Evolutionary conservation across 805 yeast genomes (phyloP).

Genomic region (Zygoascus tannicola): DNA sequence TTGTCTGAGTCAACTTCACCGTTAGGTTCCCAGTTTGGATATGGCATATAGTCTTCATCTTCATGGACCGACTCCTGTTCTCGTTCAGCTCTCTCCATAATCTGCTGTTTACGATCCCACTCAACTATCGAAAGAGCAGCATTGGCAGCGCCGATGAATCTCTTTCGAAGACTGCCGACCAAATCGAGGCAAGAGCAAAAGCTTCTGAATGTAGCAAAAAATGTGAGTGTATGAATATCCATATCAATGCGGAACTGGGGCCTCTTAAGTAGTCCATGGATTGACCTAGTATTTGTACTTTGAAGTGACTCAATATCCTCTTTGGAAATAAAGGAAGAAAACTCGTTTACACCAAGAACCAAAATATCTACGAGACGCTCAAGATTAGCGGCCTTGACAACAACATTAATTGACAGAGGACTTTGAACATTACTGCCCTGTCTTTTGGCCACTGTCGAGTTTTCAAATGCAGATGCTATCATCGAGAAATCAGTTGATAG

Average conservation of each 20-base stretch:
- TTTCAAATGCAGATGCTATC: slow-evolving; percentile 5
- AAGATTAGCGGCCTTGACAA: slow-evolving; percentile 58
- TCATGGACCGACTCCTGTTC: neutral
- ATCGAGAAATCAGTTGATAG: neutral
- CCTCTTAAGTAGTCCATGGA: neutral
- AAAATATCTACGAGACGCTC: slow-evolving; percentile 73
- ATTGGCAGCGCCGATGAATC: slow-evolving; percentile 54
- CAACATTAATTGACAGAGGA: slow-evolving; percentile 32
- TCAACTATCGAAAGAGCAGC: slow-evolving; percentile 48
- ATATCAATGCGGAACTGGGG: slow-evolving; percentile 48
- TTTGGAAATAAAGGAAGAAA: slow-evolving; percentile 28
- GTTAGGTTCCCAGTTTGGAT: slow-evolving; percentile 21
- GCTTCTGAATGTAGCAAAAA: slow-evolving; percentile 60
- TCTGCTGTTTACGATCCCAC: slow-evolving; percentile 2
- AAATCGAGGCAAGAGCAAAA: slow-evolving; percentile 50
- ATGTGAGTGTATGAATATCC: slow-evolving; percentile 54
- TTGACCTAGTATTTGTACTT: neutral
- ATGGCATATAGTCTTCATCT: slow-evolving; percentile 12
- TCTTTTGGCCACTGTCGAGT: neutral
- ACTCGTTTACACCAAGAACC: slow-evolving; percentile 60
- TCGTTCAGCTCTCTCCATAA: slow-evolving; percentile 9
- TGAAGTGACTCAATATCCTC: slow-evolving; percentile 14
- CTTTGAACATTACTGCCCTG: neutral
- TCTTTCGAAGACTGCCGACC: slow-evolving; percentile 41
- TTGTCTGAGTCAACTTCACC: slow-evolving; percentile 28